phyloP scores from a whole-genome alignment of 495 filamentous ascomycete species.

The Letharia lupina region DNA sequence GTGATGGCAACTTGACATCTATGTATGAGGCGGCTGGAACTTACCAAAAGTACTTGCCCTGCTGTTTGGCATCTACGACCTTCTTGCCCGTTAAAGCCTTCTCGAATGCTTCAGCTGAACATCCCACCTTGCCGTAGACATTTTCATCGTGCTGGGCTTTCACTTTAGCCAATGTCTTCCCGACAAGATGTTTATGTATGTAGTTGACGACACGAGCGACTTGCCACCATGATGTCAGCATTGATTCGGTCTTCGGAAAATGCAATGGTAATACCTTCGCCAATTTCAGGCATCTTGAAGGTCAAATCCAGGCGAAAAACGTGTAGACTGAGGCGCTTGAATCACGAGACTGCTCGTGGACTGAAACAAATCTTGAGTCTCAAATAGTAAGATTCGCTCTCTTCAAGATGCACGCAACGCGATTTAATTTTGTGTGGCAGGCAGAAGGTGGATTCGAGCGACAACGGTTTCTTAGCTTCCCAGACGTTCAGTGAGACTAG shows the following conservation, averaged over 20 bases:
- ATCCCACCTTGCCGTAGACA: constrained; percentile 83
- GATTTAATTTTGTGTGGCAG: not conserved
- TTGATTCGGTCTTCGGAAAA: not conserved
- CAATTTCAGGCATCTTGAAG: constrained; percentile 66
- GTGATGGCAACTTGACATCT: not conserved
- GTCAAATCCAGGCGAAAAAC: not conserved
- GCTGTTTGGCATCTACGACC: constrained; percentile 63
- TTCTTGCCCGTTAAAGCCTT: constrained; percentile 68
- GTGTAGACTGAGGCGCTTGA: not conserved
- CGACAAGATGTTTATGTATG: constrained; percentile 70
- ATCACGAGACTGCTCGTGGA: not conserved
- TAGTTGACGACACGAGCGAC: constrained; percentile 81
- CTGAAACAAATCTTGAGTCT: not conserved
- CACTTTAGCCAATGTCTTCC: constrained; percentile 66
- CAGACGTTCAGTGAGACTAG: not conserved
- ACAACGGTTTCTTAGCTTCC: not conserved
- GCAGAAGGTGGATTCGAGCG: not conserved
- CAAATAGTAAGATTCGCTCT: no score
- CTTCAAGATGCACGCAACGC: no score
- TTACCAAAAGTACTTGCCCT: constrained; percentile 94
- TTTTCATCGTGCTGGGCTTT: constrained; percentile 66
- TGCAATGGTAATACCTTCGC: constrained; percentile 45
- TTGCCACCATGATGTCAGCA: constrained; percentile 11
- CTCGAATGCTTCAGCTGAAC: constrained; percentile 61
- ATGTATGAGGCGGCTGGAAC: constrained; percentile 1